Conservation (phyloP, 1,139 yeast genomes). For the Taphrina communis region DNA sequence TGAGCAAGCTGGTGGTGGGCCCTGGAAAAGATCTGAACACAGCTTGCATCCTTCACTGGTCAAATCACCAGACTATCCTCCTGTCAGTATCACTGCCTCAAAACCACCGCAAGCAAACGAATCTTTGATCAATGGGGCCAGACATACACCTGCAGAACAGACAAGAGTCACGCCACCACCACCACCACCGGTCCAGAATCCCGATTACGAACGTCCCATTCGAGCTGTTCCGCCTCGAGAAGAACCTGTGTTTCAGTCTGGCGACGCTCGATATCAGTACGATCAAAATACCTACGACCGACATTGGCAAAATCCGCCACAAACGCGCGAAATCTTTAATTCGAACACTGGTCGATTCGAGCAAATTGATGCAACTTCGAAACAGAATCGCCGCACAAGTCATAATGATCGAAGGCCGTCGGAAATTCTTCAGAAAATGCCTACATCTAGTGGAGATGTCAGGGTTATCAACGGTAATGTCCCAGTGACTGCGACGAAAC, state of each 20-base stretch:
- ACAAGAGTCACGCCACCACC: too few species aligned
- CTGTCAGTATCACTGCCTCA: constrained; percentile 8
- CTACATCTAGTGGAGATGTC: constrained; percentile 1
- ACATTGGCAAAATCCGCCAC: constrained; percentile 37
- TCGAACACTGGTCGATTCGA: constrained; percentile 41
- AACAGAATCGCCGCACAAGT: constrained; percentile 15
- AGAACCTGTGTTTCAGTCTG: constrained; percentile 2
- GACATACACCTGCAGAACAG: too few species aligned
- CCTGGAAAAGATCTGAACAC: constrained; percentile 29
- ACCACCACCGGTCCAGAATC: too few species aligned
- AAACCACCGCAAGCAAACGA: too few species aligned
- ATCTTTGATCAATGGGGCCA: too few species aligned
- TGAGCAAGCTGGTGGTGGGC: constrained; percentile 10
- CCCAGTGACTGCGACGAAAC: constrained; percentile 9
- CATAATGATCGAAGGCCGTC: constrained; percentile 14
- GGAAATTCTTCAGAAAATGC: background rate
- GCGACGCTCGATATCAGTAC: constrained; percentile 34
- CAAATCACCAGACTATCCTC: constrained; percentile 21
- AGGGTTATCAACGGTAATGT: background rate
- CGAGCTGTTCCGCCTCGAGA: constrained; percentile 1
- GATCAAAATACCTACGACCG: constrained; percentile 40
- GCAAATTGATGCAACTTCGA: constrained; percentile 36
- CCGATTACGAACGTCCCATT: too few species aligned
- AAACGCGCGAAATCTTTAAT: constrained; percentile 39
- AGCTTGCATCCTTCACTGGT: background rate